Percentiles rank a stretch among this genome's conserved stretches.
Conservation (phyloP, 1,284 basidiomycete species). For the Serendipita sp. region DNA sequence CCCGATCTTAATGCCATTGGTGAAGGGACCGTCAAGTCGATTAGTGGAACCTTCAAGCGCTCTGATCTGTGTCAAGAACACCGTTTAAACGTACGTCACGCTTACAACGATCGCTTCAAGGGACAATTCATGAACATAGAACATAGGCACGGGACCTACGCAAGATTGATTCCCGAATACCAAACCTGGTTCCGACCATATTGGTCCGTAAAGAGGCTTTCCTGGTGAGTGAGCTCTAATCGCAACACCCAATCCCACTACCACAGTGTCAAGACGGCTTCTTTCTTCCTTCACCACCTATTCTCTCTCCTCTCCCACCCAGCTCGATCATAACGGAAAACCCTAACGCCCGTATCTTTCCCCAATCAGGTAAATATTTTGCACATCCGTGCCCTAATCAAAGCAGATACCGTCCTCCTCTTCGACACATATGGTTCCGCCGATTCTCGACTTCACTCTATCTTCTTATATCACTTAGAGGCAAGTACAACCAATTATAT, state of each 20-base stretch:
- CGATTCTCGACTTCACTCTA: constrained; percentile 71
- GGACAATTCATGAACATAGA: constrained; percentile 5
- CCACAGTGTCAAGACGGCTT: background rate
- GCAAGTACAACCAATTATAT: constrained; percentile 27
- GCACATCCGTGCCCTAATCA: constrained; percentile 88
- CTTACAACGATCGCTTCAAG: constrained; percentile 7
- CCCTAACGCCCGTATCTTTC: background rate
- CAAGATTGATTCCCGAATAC: constrained; percentile 89
- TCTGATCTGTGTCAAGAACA: constrained; percentile 80
- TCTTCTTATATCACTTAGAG: constrained; percentile 80
- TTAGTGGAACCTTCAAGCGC: constrained; percentile 82
- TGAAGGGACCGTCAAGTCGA: constrained; percentile 71
- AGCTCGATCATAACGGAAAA: background rate
- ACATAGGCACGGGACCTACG: constrained; percentile 83
- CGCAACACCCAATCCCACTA: constrained; percentile 5
- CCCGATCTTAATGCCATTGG: background rate
- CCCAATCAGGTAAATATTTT: constrained; percentile 71
- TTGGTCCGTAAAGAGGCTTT: constrained; percentile 79
- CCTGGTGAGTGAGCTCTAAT: constrained; percentile 37
- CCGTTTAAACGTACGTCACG: constrained; percentile 60
- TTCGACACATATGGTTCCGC: constrained; percentile 83
- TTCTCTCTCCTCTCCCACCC: constrained; percentile 8
- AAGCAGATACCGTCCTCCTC: constrained; percentile 80
- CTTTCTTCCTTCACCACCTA: background rate
- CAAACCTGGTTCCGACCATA: constrained; percentile 90